phyloP scores from a whole-genome alignment of 805 yeast genomes.

The Priceomyces fermenticarens region DNA sequence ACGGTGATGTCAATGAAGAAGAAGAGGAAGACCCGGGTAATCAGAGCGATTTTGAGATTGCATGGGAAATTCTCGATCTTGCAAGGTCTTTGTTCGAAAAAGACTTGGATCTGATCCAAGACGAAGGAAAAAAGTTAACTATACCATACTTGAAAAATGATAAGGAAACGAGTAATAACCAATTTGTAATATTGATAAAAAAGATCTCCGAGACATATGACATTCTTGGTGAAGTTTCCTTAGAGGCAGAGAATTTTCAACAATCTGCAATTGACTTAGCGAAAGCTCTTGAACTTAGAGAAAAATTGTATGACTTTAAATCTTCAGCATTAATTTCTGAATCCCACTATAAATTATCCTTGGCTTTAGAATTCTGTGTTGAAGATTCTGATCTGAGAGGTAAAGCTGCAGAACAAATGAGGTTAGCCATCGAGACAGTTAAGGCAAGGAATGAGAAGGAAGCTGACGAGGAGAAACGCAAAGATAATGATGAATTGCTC shows the following conservation, averaged over 20 bases:
- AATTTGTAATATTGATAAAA: slow-evolving; percentile 35
- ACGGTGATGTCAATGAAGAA: slow-evolving; percentile 8
- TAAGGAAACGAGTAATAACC: slow-evolving; percentile 28
- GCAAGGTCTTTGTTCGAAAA: slow-evolving; percentile 65
- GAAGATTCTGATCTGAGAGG: slow-evolving; percentile 46
- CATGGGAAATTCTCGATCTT: slow-evolving; percentile 83
- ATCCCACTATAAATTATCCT: slow-evolving; percentile 74
- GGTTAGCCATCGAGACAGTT: slow-evolving; percentile 46
- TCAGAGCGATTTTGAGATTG: slow-evolving; percentile 76
- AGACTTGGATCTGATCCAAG: slow-evolving; percentile 24
- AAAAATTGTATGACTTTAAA: slow-evolving; percentile 46
- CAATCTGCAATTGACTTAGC: slow-evolving; percentile 74
- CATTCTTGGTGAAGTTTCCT: slow-evolving; percentile 81
- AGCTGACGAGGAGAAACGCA: slow-evolving; percentile 37
- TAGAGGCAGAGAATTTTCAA: slow-evolving; percentile 83
- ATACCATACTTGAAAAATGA: slow-evolving; percentile 30
- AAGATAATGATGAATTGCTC: slow-evolving; percentile 45
- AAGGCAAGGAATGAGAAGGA: slow-evolving; percentile 41
- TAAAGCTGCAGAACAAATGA: slow-evolving; percentile 54
- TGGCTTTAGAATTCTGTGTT: slow-evolving; percentile 72
- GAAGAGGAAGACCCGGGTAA: slow-evolving; percentile 32
- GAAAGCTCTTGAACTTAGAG: slow-evolving; percentile 53
- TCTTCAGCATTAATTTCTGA: slow-evolving; percentile 64
- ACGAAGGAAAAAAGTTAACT: slow-evolving; percentile 2
- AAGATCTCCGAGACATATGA: slow-evolving; percentile 74